A percentile compares a stretch with the other conserved stretches of the same genome.
These are phyloP conservation scores for Anaeramoeba flamelloides DNA, from an alignment of 78 protist genomes.

Conservation along the genomic window DNA sequence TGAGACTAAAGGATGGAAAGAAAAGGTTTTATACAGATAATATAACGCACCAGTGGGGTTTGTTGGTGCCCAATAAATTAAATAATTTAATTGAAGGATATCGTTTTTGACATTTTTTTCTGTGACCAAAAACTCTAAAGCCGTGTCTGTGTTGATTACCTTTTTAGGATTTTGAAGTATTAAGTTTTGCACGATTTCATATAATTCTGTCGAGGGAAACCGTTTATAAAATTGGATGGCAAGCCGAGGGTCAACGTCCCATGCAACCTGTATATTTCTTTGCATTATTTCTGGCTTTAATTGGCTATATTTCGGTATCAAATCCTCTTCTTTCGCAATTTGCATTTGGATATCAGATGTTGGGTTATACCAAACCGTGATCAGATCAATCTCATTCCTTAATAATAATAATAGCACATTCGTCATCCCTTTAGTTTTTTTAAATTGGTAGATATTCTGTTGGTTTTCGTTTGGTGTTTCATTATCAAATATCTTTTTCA, in stretches of 20 bases:
- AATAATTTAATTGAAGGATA: conserved; percentile 37
- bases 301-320: conserved; percentile 13
- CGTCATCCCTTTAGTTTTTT: background rate
- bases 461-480: background rate
- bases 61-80: conserved; percentile 40
- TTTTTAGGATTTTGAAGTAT: conserved; percentile 30
- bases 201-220: background rate
- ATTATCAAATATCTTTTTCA: conserved; percentile 8
- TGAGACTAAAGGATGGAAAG: conserved; percentile 32
- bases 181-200: conserved; percentile 1
- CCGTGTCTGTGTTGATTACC: conserved; percentile 30
- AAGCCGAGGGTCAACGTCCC: conserved; percentile 22
- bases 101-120: conserved; percentile 27
- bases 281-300: too few species aligned
- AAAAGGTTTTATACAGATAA: conserved; percentile 11
- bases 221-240: conserved; percentile 8
- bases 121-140: conserved; percentile 37
- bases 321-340: conserved; percentile 27
- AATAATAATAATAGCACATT: conserved; percentile 31
- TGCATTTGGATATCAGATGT: conserved; percentile 10
- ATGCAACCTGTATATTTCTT: conserved; percentile 29
- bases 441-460: background rate
- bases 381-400: conserved; percentile 45
- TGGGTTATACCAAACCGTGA: conserved; percentile 53
- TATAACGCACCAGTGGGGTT: conserved; percentile 42